phyloP scores from a whole-genome alignment of 2,329 filamentous ascomycete species.

The Penicillium frequentans region DNA sequence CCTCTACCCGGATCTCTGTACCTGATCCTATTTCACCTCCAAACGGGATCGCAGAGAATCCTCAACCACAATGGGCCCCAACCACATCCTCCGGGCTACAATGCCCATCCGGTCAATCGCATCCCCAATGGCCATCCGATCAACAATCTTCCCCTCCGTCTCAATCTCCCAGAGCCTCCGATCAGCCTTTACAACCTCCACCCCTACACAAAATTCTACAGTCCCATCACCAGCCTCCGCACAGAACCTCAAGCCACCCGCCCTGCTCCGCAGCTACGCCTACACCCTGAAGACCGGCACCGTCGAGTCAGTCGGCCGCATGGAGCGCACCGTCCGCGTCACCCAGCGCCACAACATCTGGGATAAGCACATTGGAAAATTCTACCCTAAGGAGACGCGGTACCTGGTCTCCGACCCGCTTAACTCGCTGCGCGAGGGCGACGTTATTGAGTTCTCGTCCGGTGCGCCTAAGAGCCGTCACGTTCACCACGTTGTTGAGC shows the following conservation, averaged over 20 bases:
- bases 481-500: conserved; percentile 44
- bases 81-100: conserved; percentile 31
- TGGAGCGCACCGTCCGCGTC: conserved; percentile 44
- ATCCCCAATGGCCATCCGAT: conserved; percentile 26
- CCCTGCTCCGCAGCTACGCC: conserved; percentile 37
- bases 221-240: conserved; percentile 9
- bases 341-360: conserved; percentile 33
- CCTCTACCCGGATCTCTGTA: not conserved
- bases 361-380: conserved; percentile 40
- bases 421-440: conserved; percentile 44
- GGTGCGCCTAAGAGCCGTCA: conserved; percentile 38
- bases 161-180: conserved; percentile 20
- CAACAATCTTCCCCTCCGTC: conserved; percentile 21
- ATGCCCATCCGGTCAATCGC: conserved; percentile 32
- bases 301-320: conserved; percentile 42
- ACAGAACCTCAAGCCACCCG: conserved; percentile 17
- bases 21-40: not conserved
- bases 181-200: conserved; percentile 15
- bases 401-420: conserved; percentile 41
- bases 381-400: conserved; percentile 35
- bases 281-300: conserved; percentile 39
- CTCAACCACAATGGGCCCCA: conserved; percentile 27
- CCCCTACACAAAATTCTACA: conserved; percentile 9
- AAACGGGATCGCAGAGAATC: not conserved
- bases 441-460: conserved; percentile 46